Percentiles rank a stretch among this genome's conserved stretches.
Conservation (phyloP, 495 filamentous ascomycete species). For the Neurospora sp. region DNA sequence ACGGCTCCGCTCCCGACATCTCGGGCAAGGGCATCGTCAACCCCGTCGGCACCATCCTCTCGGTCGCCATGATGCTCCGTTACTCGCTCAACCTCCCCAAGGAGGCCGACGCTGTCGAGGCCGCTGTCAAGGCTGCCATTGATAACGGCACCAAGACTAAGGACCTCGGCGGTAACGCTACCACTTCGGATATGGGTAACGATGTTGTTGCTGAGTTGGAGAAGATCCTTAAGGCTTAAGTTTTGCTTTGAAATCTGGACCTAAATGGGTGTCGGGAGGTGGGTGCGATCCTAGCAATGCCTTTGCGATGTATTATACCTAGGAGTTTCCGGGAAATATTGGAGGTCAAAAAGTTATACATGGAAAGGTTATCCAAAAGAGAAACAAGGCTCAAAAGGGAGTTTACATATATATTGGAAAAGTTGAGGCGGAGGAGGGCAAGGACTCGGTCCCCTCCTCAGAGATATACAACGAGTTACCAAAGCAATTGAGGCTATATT, state of each 20-base stretch:
- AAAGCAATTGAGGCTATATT: neutral
- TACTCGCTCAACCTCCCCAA: constrained; percentile 73
- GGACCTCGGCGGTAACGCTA: constrained; percentile 66
- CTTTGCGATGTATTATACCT: neutral
- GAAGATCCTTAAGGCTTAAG: constrained; percentile 36
- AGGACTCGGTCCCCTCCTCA: neutral
- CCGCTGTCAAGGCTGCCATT: constrained; percentile 67
- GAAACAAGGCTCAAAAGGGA: neutral
- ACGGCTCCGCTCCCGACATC: constrained; percentile 74
- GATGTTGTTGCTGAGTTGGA: constrained; percentile 63
- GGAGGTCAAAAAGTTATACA: neutral
- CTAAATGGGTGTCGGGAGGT: neutral
- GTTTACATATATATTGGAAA: neutral
- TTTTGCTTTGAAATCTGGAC: neutral
- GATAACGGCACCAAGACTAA: constrained; percentile 64
- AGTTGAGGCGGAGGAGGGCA: neutral
- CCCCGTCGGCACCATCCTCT: constrained; percentile 73
- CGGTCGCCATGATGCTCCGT: constrained; percentile 83
- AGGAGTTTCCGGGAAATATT: neutral
- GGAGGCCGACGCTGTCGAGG: constrained; percentile 65
- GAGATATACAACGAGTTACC: neutral
- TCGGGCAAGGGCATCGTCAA: constrained; percentile 84
- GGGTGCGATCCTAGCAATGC: neutral
- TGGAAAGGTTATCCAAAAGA: neutral
- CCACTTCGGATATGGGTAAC: constrained; percentile 73